Conservation (phyloP, 176 grass and related monocot species). For the Panicum miliaceum region DNA sequence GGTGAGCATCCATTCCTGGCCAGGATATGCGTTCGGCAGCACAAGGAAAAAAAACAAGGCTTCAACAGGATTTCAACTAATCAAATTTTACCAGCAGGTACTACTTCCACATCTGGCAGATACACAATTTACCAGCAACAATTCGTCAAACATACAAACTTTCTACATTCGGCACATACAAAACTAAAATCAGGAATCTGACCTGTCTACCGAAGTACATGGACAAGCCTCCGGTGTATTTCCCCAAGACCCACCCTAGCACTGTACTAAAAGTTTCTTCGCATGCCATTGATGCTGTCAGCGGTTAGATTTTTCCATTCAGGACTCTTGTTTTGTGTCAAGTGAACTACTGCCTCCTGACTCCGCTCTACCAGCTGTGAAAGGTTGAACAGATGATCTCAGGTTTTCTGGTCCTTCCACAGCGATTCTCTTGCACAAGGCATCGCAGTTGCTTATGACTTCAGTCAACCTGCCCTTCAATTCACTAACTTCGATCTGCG, state of each 20-base stretch:
- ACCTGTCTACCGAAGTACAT: no score
- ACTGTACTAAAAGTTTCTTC: not conserved
- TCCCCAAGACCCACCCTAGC: not conserved
- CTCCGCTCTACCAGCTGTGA: slow-evolving; percentile 36
- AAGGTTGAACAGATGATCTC: slow-evolving; percentile 50
- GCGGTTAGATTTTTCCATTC: slow-evolving; percentile 12
- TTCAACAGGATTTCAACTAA: no score
- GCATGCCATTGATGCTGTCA: slow-evolving; percentile 2
- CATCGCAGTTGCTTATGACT: slow-evolving; percentile 86
- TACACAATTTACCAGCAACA: no score
- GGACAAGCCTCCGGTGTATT: not conserved
- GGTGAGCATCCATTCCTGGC: no score
- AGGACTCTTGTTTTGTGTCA: slow-evolving; percentile 36
- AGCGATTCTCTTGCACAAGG: slow-evolving; percentile 78
- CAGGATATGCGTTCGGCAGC: no score
- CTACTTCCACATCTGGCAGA: no score
- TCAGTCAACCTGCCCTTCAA: slow-evolving; percentile 93
- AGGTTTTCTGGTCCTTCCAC: slow-evolving; percentile 68
- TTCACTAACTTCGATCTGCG: slow-evolving; percentile 90
- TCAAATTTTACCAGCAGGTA: no score
- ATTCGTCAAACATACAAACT: no score
- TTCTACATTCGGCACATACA: no score
- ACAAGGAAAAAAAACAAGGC: no score
- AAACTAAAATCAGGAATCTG: no score
- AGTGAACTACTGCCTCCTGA: slow-evolving; percentile 33